Evolutionary conservation across 2,329 filamentous ascomycete species (phyloP), one percentile per base, ranked within the genome.

Genomic region (Hymenoscyphus fraxineus): DNA sequence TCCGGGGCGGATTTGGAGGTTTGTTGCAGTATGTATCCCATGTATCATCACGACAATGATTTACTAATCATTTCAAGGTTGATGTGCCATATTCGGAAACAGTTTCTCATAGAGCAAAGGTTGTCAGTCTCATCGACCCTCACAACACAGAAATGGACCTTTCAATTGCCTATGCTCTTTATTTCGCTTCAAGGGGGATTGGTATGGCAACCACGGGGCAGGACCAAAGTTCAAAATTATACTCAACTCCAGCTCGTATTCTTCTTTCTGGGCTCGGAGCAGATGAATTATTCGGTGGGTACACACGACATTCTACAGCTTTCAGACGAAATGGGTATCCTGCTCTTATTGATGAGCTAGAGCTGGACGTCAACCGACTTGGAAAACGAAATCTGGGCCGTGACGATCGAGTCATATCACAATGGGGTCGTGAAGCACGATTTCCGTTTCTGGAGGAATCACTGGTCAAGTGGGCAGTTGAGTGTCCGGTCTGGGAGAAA

Each of bases 121-220:
- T 99, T 22, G 84, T 93, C 44, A 83, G 85, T 1, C 81, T 99
- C 19, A 97, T 99, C 76, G 83, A 90, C 70, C 95, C 95, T 0
- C 95, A 99, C 77, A 94, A 97, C 70, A 99, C 95, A 0, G 95
- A 99, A 77, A 99, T 99, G 95, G 95, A 99, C 73, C 82, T 99
- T 0, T 99, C 95, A 3, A 99, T 99, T 71, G 90, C 91, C 0
- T 89, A 85, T 71, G 95, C 95, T 0, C 81, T 99, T n/a, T 98
- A 97, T 76, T 99, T 99, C 79, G 93, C 95, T 6, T 88, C 94
- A 0, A 85, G 92, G 47, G 94, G 93, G 89, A 0, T 69, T 76
- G 19, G 79, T 81, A 47, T 78, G 51, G 70, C 71, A 38, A 66
- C 67, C 16, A 65, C 62, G 3, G 68, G 41, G 41, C 10, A 64